Percentiles rank a stretch among this genome's conserved stretches.
phyloP scores from a whole-genome alignment of 2,329 filamentous ascomycete genomes.

The Colletotrichum coccodes region DNA sequence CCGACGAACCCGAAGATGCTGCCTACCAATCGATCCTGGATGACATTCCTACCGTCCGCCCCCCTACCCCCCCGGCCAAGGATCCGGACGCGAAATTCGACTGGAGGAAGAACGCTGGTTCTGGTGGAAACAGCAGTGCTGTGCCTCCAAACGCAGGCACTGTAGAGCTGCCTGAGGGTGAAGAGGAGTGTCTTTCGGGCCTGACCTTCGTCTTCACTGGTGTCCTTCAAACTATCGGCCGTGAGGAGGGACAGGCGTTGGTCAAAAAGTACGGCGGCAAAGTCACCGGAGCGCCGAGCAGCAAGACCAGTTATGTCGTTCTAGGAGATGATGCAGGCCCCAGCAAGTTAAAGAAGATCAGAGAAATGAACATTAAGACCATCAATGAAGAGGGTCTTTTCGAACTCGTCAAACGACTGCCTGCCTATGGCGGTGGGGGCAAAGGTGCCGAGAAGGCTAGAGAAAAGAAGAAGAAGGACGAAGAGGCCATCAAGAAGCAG shows the following conservation, averaged over 20 bases:
- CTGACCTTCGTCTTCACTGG: slow-evolving; percentile 97
- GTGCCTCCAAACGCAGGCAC: slow-evolving; percentile 71
- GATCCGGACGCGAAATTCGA: slow-evolving; percentile 81
- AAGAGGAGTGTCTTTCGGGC: slow-evolving; percentile 89
- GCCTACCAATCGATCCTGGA: slow-evolving; percentile 87
- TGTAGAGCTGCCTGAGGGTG: slow-evolving; percentile 81
- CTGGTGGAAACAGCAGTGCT: slow-evolving; percentile 67
- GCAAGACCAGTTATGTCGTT: slow-evolving; percentile 94
- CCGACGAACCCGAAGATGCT: slow-evolving; percentile 72
- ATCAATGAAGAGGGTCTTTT: slow-evolving; percentile 96
- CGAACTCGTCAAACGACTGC: slow-evolving; percentile 81
- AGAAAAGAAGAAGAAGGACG: slow-evolving; percentile 86
- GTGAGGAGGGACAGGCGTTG: slow-evolving; percentile 85
- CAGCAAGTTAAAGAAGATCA: slow-evolving; percentile 90
- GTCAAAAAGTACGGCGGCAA: slow-evolving; percentile 97
- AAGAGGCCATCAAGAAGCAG: slow-evolving; percentile 82
- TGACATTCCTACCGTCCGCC: slow-evolving; percentile 82
- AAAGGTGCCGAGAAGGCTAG: slow-evolving; percentile 88
- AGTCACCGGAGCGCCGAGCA: slow-evolving; percentile 84
- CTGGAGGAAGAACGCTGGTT: slow-evolving; percentile 71
- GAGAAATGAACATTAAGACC: slow-evolving; percentile 82
- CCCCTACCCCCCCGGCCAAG: slow-evolving; percentile 84
- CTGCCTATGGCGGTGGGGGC: slow-evolving; percentile 86
- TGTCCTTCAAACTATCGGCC: slow-evolving; percentile 79
- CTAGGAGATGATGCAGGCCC: slow-evolving; percentile 92